phyloP scores from a whole-genome alignment of 768 basidiomycete genomes.

The Rhodotorula paludigena region DNA sequence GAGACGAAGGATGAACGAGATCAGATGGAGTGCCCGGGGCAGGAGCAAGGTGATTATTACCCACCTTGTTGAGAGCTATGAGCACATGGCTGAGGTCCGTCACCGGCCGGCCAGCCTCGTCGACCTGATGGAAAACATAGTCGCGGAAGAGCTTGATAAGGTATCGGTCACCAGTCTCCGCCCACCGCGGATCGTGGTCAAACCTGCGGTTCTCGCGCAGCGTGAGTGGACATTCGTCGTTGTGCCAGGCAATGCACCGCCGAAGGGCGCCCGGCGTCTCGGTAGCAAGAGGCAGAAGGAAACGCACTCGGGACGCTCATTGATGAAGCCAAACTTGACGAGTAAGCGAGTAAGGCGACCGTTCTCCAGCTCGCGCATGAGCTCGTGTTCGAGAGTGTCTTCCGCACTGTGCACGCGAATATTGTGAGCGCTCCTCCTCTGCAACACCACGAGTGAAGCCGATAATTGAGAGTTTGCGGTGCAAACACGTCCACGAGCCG shows the following conservation, averaged over 20 bases:
- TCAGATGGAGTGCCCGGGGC: background rate
- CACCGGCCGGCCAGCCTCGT: constrained; percentile 80
- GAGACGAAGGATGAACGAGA: no score
- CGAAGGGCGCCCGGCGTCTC: no score
- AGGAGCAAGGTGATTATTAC: background rate
- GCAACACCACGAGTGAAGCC: no score
- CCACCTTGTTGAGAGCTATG: constrained; percentile 84
- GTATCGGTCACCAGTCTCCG: constrained; percentile 95
- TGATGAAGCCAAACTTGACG: constrained; percentile 95
- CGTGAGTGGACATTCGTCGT: background rate
- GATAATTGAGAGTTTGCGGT: background rate
- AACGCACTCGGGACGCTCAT: constrained; percentile 94
- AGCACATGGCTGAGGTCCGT: constrained; percentile 87
- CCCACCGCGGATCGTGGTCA: constrained; percentile 92
- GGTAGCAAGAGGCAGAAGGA: background rate
- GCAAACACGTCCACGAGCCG: no score
- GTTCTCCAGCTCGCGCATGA: constrained; percentile 87
- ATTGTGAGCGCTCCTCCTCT: background rate
- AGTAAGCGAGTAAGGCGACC: constrained; percentile 80
- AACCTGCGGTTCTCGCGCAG: constrained; percentile 70
- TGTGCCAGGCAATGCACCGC: background rate
- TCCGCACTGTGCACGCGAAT: constrained; percentile 55
- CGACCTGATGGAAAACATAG: constrained; percentile 96
- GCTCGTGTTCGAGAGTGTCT: constrained; percentile 75
- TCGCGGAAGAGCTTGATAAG: constrained; percentile 97